Percentiles rank a stretch among this genome's conserved stretches.
Evolutionary conservation across 257 asterid species (phyloP).

Genomic region (Primulina huaijiensis): DNA sequence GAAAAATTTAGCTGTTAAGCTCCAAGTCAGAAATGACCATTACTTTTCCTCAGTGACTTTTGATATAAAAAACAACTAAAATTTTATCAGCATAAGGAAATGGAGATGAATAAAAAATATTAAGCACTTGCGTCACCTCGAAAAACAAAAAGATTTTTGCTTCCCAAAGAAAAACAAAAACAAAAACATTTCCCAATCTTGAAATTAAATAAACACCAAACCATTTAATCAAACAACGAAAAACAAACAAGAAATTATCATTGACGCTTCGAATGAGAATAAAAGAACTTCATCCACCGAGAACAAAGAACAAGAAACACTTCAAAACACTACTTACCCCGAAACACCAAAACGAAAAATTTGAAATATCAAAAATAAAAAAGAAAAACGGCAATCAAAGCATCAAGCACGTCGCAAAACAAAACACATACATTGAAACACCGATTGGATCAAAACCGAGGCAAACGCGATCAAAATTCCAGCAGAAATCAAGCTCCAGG

Average conservation of each 20-base stretch:
- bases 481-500: slow-evolving; percentile 29
- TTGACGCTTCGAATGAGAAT: background rate
- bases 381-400: background rate
- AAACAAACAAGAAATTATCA: background rate
- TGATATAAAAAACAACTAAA: slow-evolving; percentile 10
- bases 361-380: background rate
- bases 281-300: slow-evolving; percentile 19
- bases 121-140: background rate
- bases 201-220: slow-evolving; percentile 17
- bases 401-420: background rate
- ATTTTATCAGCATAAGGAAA: background rate
- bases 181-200: background rate
- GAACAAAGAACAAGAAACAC: background rate
- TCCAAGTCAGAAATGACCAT: background rate
- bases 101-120: background rate
- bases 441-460: slow-evolving; percentile 25
- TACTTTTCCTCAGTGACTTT: slow-evolving; percentile 6
- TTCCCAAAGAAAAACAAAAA: background rate
- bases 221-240: slow-evolving; percentile 4
- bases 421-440: slow-evolving; percentile 30
- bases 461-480: slow-evolving; percentile 2
- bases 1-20: background rate
- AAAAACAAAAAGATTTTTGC: background rate
- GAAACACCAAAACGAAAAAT: background rate
- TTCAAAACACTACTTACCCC: background rate